Conservation (phyloP, 345 rosid species). For the Pistacia vera region DNA sequence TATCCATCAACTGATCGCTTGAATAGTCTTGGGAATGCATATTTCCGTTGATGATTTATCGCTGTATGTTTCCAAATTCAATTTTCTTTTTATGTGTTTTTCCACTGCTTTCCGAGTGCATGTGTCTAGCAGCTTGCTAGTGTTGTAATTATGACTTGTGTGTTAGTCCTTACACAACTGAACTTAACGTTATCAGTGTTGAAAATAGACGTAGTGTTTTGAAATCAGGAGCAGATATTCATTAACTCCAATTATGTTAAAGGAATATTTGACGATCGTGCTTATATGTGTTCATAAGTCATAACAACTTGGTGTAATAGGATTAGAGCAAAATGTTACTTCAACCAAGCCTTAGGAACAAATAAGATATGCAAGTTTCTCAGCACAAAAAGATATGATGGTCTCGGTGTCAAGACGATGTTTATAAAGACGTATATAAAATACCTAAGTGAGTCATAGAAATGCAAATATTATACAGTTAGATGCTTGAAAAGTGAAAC, state of each 20-base stretch:
- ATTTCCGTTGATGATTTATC: conserved; percentile 32
- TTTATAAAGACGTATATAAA: no score
- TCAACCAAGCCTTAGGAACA: no score
- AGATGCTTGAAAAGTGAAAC: background rate
- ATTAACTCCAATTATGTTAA: background rate
- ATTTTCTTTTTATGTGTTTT: background rate
- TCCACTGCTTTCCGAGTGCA: conserved; percentile 7
- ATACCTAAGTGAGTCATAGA: no score
- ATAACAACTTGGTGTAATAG: no score
- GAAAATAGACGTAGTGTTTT: background rate
- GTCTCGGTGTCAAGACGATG: no score
- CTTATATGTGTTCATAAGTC: background rate
- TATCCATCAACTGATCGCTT: conserved; percentile 32
- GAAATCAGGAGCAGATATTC: background rate
- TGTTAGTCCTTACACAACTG: background rate
- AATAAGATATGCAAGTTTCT: no score
- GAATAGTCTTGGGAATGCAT: conserved; percentile 36
- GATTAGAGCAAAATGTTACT: no score
- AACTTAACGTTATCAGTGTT: background rate
- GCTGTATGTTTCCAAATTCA: background rate
- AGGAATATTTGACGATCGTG: background rate
- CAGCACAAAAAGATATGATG: no score
- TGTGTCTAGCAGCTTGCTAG: conserved; percentile 14
- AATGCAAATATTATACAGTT: background rate
- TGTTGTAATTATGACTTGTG: conserved; percentile 35